phyloP scores from a whole-genome alignment of 2,329 filamentous ascomycete species.

The Aspergillus sojae region DNA sequence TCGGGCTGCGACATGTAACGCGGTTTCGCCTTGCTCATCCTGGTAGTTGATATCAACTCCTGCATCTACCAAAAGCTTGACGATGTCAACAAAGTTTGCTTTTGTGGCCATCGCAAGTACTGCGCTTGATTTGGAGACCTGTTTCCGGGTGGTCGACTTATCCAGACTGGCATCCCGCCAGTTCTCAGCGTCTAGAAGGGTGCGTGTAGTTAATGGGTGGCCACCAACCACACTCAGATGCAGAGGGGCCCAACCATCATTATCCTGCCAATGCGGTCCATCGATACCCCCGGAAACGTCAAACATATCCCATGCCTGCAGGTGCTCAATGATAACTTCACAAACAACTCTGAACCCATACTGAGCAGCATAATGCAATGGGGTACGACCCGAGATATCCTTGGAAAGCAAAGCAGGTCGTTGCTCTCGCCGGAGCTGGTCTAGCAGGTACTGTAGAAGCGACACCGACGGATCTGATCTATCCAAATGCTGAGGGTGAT shows the following conservation, averaged over 20 bases:
- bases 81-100: conserved; percentile 81
- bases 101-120: conserved; percentile 86
- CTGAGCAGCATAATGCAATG: conserved; percentile 91
- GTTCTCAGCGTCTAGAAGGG: conserved; percentile 77
- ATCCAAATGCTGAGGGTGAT: conserved; percentile 60
- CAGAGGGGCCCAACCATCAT: conserved; percentile 85
- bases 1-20: conserved; percentile 86
- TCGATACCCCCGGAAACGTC: conserved; percentile 85
- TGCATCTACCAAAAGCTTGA: conserved; percentile 83
- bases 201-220: conserved; percentile 81
- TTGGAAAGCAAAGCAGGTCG: conserved; percentile 66
- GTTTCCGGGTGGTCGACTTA: conserved; percentile 67
- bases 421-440: conserved; percentile 69
- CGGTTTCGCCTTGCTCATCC: conserved; percentile 86
- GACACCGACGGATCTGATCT: conserved; percentile 76
- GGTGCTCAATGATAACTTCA: conserved; percentile 80
- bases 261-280: conserved; percentile 84
- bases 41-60: conserved; percentile 93
- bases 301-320: conserved; percentile 88
- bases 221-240: conserved; percentile 92
- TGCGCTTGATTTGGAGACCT: conserved; percentile 80
- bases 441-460: conserved; percentile 65
- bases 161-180: conserved; percentile 68
- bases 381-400: conserved; percentile 80
- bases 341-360: conserved; percentile 93